Evolutionary conservation across 495 filamentous ascomycete species (phyloP).

Genomic region (Podospora tetraspora): DNA sequence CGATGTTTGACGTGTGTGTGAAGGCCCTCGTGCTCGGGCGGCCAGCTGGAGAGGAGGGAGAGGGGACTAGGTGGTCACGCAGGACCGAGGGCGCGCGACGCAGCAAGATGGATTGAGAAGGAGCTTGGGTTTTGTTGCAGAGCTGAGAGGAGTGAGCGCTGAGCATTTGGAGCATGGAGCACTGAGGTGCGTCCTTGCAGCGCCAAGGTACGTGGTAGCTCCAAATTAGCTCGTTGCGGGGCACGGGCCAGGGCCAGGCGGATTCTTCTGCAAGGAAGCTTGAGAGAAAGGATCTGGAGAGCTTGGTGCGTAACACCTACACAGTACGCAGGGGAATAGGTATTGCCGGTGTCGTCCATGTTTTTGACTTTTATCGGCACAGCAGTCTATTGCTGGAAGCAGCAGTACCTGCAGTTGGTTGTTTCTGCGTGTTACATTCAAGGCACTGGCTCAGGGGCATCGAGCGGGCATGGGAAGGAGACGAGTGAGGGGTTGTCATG

Average conservation of each 20-base stretch:
- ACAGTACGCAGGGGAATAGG: background rate
- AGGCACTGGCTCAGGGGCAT: background rate
- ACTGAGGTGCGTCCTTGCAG: background rate
- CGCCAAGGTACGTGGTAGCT: background rate
- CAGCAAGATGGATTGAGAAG: constrained; percentile 6
- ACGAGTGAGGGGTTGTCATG: background rate
- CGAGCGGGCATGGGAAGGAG: background rate
- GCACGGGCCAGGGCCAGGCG: constrained; percentile 19
- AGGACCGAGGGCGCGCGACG: background rate
- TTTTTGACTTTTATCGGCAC: background rate
- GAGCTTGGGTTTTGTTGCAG: constrained; percentile 7
- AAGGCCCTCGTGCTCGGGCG: constrained; percentile 17
- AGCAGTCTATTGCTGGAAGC: background rate
- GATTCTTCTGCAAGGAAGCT: background rate
- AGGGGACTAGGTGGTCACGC: background rate
- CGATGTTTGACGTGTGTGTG: constrained; percentile 22
- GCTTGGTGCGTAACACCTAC: background rate
- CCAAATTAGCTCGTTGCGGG: constrained; percentile 15
- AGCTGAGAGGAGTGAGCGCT: background rate
- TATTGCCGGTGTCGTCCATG: background rate
- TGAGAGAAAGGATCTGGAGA: background rate
- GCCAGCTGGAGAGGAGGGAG: background rate
- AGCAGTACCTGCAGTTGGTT: background rate
- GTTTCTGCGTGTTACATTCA: background rate
- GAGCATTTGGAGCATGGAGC: background rate